Base-by-base conservation (phyloP, 2,329 filamentous ascomycete species). In the Aspergillus melleus region DNA sequence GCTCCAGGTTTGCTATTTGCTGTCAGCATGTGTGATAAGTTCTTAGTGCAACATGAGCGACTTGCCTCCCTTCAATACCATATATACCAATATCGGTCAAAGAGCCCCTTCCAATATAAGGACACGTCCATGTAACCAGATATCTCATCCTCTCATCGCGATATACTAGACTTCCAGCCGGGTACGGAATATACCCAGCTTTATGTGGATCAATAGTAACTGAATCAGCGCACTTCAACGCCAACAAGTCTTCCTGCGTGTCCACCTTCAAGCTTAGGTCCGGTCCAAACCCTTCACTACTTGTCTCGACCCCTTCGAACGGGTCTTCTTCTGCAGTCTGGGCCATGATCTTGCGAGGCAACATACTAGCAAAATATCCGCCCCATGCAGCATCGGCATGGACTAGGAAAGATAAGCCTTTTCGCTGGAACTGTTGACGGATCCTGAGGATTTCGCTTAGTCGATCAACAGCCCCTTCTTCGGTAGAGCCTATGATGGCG, bases 321-420 rank as follows among this genome's bases (percentile, higher is more conserved):
- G 36, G 36, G 1, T 16, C 36, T 5, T 0, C 16, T 2, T 16
- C 6, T n/a, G 12, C 36, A 5, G 14, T n/a, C 36, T n/a, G 5
- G 36, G 1, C 3, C 36, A 42, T 42, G 36, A 42, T 6, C 12
- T n/a, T 16, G 12, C 61, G 10, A 71, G 76, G 19, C 16, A 83
- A 30, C 78, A 81, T 81, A 0, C 76, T 76, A 26, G 73, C 72
- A 58, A 83, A 83, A 55, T 83, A 83, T 0, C 81, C 81, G n/a
- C 81, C 80, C 81, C 81, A 83, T 0, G 80, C 80, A 0, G 79
- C 81, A 60, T 83, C 81, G 1, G 72, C 78, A 55, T 83, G 81
- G 10, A 83, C 70, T 0, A 80, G 58, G 54, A 82, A 83, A 0
- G 79, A 81, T 0, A 83, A 64, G 0, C 80, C 80, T 19, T 72